phyloP scores from a whole-genome alignment of 1,284 basidiomycete genomes.

The Pisolithus thermaeus region DNA sequence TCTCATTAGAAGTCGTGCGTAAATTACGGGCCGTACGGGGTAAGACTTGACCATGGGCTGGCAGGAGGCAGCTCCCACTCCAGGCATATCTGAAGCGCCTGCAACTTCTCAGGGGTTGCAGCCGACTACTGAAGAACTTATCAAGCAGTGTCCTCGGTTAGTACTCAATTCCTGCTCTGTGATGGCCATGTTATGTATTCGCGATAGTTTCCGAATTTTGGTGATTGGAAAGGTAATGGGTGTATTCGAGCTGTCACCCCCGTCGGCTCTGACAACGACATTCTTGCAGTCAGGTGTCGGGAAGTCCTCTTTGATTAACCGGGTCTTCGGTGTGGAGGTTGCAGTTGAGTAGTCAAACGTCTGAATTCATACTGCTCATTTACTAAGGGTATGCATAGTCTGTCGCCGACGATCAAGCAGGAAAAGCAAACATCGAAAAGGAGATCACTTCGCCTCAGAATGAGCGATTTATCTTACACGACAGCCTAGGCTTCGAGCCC shows the following conservation, averaged over 20 bases:
- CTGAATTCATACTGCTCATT: neutral
- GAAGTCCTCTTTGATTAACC: conserved; percentile 12
- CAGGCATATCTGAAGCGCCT: too few species aligned
- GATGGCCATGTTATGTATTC: neutral
- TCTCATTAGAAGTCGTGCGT: too few species aligned
- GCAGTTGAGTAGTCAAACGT: neutral
- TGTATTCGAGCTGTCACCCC: neutral
- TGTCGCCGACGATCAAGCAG: conserved; percentile 2
- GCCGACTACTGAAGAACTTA: neutral
- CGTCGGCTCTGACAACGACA: neutral
- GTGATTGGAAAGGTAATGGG: conserved; percentile 1
- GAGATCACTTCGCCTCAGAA: conserved; percentile 19
- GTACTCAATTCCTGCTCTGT: neutral
- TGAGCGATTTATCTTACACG: conserved; percentile 24
- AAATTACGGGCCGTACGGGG: too few species aligned
- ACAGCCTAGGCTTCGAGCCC: conserved; percentile 25
- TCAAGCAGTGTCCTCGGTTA: neutral
- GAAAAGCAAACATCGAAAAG: conserved; percentile 18
- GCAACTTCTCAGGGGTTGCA: neutral
- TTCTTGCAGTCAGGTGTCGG: conserved; percentile 8
- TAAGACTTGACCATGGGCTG: too few species aligned
- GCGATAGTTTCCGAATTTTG: neutral
- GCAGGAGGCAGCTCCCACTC: too few species aligned
- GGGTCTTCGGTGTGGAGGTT: conserved; percentile 3
- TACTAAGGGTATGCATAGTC: neutral